A percentile compares a stretch with the other conserved stretches of the same genome.
Conservation (phyloP, 495 filamentous ascomycete species). For the Neurospora hispaniola region DNA sequence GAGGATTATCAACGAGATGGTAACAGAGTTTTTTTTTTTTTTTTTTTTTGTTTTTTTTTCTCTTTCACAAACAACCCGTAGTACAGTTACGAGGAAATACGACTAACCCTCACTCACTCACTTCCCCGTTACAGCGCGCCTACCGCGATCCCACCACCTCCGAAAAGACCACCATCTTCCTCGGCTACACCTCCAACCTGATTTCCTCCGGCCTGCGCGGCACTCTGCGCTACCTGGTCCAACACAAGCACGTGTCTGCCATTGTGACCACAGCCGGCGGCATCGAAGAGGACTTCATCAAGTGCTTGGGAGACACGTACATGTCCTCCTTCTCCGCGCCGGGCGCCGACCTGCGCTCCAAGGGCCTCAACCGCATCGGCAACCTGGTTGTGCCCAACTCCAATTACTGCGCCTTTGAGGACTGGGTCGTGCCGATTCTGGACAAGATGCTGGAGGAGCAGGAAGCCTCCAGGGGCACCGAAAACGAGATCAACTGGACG, state of each 20-base stretch:
- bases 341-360: conserved; percentile 63
- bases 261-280: conserved; percentile 96
- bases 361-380: conserved; percentile 90
- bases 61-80: too few species aligned
- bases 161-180: conserved; percentile 78
- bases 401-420: conserved; percentile 95
- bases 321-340: conserved; percentile 69
- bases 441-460: conserved; percentile 89
- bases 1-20: conserved; percentile 81
- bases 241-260: conserved; percentile 81
- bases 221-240: conserved; percentile 81
- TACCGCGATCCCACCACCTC: conserved; percentile 66
- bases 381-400: conserved; percentile 93
- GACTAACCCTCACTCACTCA: not conserved
- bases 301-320: conserved; percentile 90
- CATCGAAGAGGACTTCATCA: conserved; percentile 95
- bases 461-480: conserved; percentile 57
- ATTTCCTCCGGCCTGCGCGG: conserved; percentile 92
- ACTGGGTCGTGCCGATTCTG: conserved; percentile 90
- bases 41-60: too few species aligned
- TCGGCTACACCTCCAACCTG: conserved; percentile 93
- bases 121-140: conserved; percentile 40
- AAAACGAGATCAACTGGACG: conserved; percentile 76
- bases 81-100: too few species aligned
- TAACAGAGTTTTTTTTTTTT: too few species aligned